Base-by-base conservation (phyloP, 345 rosid species). In the Diplotaxis tenuifolia region DNA sequence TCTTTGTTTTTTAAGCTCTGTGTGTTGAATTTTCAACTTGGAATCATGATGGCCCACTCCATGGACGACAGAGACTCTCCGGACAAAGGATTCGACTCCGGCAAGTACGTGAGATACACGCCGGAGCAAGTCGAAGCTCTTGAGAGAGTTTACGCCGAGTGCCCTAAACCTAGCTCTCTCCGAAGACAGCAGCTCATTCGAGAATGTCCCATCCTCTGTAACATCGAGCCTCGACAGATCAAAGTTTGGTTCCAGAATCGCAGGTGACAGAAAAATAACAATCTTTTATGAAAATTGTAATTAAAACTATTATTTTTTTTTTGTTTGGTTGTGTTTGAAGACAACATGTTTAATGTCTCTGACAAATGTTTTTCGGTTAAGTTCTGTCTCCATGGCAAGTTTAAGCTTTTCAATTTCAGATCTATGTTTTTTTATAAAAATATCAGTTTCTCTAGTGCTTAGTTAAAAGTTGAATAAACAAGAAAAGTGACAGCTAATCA, bases 201-300 rank as follows among this genome's bases (percentile, higher is more conserved):
- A 4, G 82, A 79, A 52, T 79, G 75, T 23, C 78, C 79, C 0
- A 73, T 79, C 64, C 78, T 79, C 62, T 74, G 71, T 12, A 74
- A 79, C 67, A 79, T 78, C 50, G 81, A 78, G 55, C 78, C 81
- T 55, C 56, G 72, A 4, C 81, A 78, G 78, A 78, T 78, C 82
- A 79, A 79, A 79, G 82, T 79, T 19, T 79, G 82, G 82, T 79
- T 79, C 65, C 82, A 79, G 57, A 79, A 79, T n/a, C 82, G 82
- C 55, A 78, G 81, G 81, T 77, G 19, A 42, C 28, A 38, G 11
- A 4, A 60, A 5, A 60, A 16, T 14, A 9, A 14, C 45, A 18
- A 60, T 16, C 45, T n/a, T n/a, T 57, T 29, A 7, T 7, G 5
- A 22, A 52, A 56, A 14, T 27, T 38, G 25, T 27, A 2, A 23